Conservation (phyloP, 371 early-diverging fungal genomes). For the Phascolomyces articulosus region DNA sequence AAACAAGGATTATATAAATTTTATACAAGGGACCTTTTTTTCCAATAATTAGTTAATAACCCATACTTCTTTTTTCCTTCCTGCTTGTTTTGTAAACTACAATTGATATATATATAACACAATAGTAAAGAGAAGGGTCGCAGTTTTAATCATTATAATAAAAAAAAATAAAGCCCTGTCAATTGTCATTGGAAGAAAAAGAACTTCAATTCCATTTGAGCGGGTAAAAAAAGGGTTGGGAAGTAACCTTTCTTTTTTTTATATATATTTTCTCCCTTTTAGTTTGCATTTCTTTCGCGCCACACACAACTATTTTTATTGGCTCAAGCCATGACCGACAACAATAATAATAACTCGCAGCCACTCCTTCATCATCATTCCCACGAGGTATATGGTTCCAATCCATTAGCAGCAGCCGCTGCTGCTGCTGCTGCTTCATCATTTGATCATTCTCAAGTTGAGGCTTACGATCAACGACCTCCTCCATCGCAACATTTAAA, state of each 20-base stretch:
- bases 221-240: neutral
- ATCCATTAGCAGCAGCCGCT: constrained; percentile 6
- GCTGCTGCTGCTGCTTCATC: constrained; percentile 3
- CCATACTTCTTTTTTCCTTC: no score
- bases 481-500: neutral
- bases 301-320: constrained; percentile 6
- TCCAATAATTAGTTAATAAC: no score
- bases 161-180: neutral
- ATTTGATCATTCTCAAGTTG: constrained; percentile 4
- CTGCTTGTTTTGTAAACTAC: no score
- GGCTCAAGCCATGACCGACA: constrained; percentile 19
- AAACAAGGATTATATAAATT: no score
- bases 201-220: no score
- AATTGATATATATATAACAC: neutral
- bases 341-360: constrained; percentile 10
- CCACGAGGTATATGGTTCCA: constrained; percentile 9
- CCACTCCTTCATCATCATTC: constrained; percentile 17
- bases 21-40: no score
- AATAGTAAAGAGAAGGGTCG: neutral
- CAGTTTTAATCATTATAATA: neutral
- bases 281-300: neutral
- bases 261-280: neutral
- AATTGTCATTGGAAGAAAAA: neutral
- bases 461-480: constrained; percentile 6
- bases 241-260: neutral